phyloP scores from a whole-genome alignment of 2,329 filamentous ascomycete species.

The Myrmaecium sp. region DNA sequence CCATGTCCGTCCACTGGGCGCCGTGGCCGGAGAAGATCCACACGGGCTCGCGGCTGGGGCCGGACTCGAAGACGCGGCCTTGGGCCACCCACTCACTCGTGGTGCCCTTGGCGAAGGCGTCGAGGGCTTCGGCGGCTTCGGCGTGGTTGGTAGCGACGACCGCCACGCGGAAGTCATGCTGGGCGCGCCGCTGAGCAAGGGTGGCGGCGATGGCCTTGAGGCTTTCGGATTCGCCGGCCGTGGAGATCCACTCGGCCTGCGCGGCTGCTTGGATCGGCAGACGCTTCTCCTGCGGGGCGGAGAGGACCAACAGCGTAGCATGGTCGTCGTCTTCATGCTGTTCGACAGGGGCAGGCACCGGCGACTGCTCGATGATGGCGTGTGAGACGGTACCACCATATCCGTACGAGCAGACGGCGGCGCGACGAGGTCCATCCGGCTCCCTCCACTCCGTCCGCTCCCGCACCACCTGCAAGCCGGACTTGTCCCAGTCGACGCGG shows the following conservation, averaged over 20 bases:
- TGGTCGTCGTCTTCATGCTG: background rate
- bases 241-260: constrained; percentile 11
- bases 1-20: constrained; percentile 27
- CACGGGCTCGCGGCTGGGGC: constrained; percentile 9
- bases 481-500: constrained; percentile 14
- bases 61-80: constrained; percentile 6
- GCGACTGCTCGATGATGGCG: constrained; percentile 20
- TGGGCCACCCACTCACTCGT: constrained; percentile 1
- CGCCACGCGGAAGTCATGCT: constrained; percentile 15
- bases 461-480: constrained; percentile 10
- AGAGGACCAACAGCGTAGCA: constrained; percentile 10
- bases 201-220: constrained; percentile 9
- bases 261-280: constrained; percentile 9
- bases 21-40: constrained; percentile 30
- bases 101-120: constrained; percentile 6
- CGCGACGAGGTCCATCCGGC: constrained; percentile 7
- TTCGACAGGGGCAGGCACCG: too few relatives aligned
- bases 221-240: constrained; percentile 15
- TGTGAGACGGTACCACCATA: constrained; percentile 28
- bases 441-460: constrained; percentile 9
- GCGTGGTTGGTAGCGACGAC: constrained; percentile 10
- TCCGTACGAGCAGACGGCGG: constrained; percentile 25
- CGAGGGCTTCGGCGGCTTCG: constrained; percentile 10
- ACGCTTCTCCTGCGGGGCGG: constrained; percentile 17
- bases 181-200: constrained; percentile 15